Evolutionary conservation across 495 filamentous ascomycete genomes (phyloP), one percentile per base, ranked within the genome.

Genomic region (Hypomontagnella monticulosa): DNA sequence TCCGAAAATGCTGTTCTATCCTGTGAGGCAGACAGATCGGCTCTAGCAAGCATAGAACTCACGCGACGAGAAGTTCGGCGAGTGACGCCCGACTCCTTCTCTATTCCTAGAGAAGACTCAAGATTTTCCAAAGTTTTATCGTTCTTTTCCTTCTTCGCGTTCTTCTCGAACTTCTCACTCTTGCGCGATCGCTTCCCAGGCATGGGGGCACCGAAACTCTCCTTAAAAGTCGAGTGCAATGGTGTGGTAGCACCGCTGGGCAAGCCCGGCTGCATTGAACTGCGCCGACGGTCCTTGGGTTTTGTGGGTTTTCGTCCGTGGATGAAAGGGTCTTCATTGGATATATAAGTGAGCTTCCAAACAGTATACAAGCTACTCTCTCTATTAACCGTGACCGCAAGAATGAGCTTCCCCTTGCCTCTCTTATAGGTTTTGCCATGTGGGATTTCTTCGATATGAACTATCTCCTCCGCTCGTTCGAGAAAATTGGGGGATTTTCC

Each of bases 21-120:
- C 46, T 92, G 90, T 16, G 85, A 84, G 19, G 82, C 88, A 0
- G 92, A 94, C 10, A 97, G 79, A 71, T 98, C 94, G 16, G 93
- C 89, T 65, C 94, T 84, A n/a, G 95, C 91, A 51, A 98, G 84
- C 60, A 98, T 80, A 34, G 95, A 97, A 75, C 95, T 98, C 16
- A 98, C 92, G 27, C 95, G 84, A 30, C 95, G 84, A 10, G 92
- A 95, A 40, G 92, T 87, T 73, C 91, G 88, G 16, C 86, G 80
- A 3, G 88, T 87, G 14, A 86, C 85, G 27, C 86, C 83, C 14
- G 71, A 66, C 38, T 75, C 72, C 32, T 75, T 69, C 50, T 95
- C 92, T 19, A 92, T 88, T 52, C 93, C 91, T 15, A 99, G 76
- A 4, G 91, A 86, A 9, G 89, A 87, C 4, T 79, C 80, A n/a